Evolutionary conservation across 2,329 filamentous ascomycete genomes (phyloP), one percentile per base, ranked within the genome.

Genomic region (Diaporthe destruens): DNA sequence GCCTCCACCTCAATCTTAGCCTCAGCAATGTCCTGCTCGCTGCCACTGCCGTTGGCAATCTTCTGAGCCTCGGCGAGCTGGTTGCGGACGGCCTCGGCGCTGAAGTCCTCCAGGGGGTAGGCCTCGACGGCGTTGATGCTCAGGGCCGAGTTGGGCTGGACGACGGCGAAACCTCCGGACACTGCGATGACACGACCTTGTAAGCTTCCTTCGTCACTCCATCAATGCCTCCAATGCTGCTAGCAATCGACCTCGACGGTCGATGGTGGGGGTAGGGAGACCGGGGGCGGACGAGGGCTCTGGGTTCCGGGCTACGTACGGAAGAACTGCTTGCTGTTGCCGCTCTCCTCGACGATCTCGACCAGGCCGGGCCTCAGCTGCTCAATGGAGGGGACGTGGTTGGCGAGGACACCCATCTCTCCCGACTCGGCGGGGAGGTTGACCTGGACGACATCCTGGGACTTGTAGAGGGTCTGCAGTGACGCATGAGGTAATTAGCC

Each of bases 1-100:
- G 98, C 96, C 94, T 99, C 96, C 79, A 99, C 87, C 90, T 98
- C 96, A 83, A 99, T 96, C 91, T 98, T 98, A 78, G 96, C 96
- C 91, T 99, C 96, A 77, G 96, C 96, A 85, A 98, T 94, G 82
- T 98, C 96, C 87, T 95, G 92, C 90, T 98, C 96, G 85, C 94
- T 98, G 81, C 96, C 96, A 82, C 88, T 91, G 81, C 96, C 96
- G 83, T 86, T 91, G 80, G 92, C 95, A 82, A 98, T 92, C 92
- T 98, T 98, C 87, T 98, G 94, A 77, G 95, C 95, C 88, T 99
- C 96, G 75, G 94, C 86, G 80, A 98, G 94, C 88, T 98, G 96
- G 81, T 92, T 90, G 82, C 90, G 91, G 84, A 99, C 94, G 77
- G 94, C 92, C 76, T 98, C 96, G 78, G 91, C 87, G 89, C 94